A percentile compares a stretch with the other conserved stretches of the same genome.
Evolutionary conservation across 2,329 filamentous ascomycete species (phyloP).

Genomic region (Scedosporium aurantiacum): DNA sequence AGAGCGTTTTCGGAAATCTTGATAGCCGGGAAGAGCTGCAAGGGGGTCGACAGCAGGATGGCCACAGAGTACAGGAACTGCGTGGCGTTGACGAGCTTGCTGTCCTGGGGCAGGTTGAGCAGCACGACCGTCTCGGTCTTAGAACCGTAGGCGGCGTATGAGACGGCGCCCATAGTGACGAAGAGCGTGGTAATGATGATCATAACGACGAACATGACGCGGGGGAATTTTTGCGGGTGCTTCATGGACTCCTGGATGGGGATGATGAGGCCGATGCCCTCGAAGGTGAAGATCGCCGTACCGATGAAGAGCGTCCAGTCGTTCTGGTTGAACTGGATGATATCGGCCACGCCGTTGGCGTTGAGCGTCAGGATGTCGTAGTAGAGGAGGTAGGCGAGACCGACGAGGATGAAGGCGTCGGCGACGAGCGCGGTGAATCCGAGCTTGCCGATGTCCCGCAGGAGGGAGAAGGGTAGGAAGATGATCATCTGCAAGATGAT

Average conservation of each 20-base stretch:
- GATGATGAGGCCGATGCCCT: conserved; percentile 94
- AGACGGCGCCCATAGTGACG: conserved; percentile 80
- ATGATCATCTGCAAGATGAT: conserved; percentile 93
- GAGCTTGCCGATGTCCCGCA: conserved; percentile 94
- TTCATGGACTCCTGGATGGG: conserved; percentile 98
- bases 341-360: conserved; percentile 67
- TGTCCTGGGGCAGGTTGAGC: conserved; percentile 90
- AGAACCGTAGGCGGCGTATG: conserved; percentile 91
- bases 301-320: conserved; percentile 98
- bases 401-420: conserved; percentile 87
- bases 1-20: conserved; percentile 91
- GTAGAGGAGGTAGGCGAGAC: conserved; percentile 89
- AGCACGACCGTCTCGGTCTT: conserved; percentile 93
- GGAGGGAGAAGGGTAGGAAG: conserved; percentile 85
- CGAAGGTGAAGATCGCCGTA: conserved; percentile 97
- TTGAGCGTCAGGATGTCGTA: conserved; percentile 82
- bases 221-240: conserved; percentile 78
- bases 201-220: conserved; percentile 84
- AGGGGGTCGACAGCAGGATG: conserved; percentile 87
- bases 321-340: conserved; percentile 77
- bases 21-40: conserved; percentile 97
- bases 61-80: conserved; percentile 96
- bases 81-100: conserved; percentile 87
- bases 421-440: conserved; percentile 89
- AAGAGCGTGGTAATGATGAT: conserved; percentile 88